A percentile compares a stretch with the other conserved stretches of the same genome.
Evolutionary conservation across 208 protist genomes (phyloP).

Genomic region (Leishmania lainsoni): DNA sequence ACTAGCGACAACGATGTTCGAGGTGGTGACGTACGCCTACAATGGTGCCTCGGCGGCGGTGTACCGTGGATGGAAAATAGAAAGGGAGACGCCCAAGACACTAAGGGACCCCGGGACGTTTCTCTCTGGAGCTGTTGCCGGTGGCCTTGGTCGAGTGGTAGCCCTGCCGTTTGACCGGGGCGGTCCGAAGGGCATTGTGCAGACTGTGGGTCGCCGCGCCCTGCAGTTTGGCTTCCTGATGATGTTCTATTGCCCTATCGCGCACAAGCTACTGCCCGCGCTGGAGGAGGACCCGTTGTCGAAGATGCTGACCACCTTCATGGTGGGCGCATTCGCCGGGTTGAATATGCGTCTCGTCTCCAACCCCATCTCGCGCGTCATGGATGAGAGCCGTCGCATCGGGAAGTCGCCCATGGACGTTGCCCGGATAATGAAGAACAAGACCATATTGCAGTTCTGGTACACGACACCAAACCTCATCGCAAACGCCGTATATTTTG

Average conservation of each 20-base stretch:
- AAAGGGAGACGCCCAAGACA: constrained; percentile 61
- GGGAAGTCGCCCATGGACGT: constrained; percentile 56
- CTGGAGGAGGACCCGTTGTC: constrained; percentile 60
- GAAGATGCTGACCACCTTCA: constrained; percentile 85
- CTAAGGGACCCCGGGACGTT: constrained; percentile 82
- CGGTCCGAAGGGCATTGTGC: constrained; percentile 69
- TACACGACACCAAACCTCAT: constrained; percentile 85
- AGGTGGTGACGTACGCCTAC: constrained; percentile 53
- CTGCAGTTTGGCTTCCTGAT: constrained; percentile 85
- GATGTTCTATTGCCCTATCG: constrained; percentile 86
- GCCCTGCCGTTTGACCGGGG: constrained; percentile 75
- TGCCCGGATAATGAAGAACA: constrained; percentile 66
- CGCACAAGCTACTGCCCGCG: constrained; percentile 64
- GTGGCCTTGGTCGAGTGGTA: constrained; percentile 55
- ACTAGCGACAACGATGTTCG: constrained; percentile 42
- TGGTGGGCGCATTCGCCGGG: constrained; percentile 74
- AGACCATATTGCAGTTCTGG: constrained; percentile 90
- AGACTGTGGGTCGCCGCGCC: constrained; percentile 71
- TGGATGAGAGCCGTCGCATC: constrained; percentile 81
- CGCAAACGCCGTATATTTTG: constrained; percentile 88
- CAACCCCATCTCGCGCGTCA: constrained; percentile 85
- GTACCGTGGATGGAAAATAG: constrained; percentile 54
- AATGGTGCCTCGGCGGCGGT: constrained; percentile 35
- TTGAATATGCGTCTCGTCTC: constrained; percentile 86
- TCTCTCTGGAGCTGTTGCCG: constrained; percentile 74